Evolutionary conservation across 2,329 filamentous ascomycete genomes (phyloP).

Genomic region (Neopestalotiopsis clavispora): DNA sequence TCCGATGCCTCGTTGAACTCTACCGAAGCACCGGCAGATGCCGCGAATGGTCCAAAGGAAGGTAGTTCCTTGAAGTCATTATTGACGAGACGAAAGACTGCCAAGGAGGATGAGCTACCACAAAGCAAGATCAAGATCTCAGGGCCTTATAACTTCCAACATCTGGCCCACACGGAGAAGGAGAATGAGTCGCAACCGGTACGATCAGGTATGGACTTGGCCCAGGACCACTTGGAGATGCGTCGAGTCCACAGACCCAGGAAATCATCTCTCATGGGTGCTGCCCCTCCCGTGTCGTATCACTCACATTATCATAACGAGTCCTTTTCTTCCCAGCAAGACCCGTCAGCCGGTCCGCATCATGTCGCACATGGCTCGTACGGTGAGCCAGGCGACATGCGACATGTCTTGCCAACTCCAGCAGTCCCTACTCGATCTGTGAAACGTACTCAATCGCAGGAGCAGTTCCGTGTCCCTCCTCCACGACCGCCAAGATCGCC

Average conservation of each 20-base stretch:
- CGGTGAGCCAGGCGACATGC: conserved; percentile 21
- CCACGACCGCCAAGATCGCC: conserved; percentile 57
- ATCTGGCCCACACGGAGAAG: conserved; percentile 62
- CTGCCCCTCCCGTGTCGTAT: conserved; percentile 23
- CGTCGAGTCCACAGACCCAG: conserved; percentile 42
- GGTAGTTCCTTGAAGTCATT: conserved; percentile 52
- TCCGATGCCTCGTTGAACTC: conserved; percentile 55
- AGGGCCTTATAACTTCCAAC: conserved; percentile 70
- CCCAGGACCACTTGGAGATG: conserved; percentile 48
- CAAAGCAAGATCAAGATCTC: conserved; percentile 60
- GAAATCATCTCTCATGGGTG: conserved; percentile 41
- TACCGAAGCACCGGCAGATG: conserved; percentile 44
- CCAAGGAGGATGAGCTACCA: conserved; percentile 34
- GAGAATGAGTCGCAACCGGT: conserved; percentile 48
- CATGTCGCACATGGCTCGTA: conserved; percentile 23
- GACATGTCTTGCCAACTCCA: conserved; percentile 32
- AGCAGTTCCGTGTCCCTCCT: conserved; percentile 52
- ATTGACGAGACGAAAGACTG: conserved; percentile 55
- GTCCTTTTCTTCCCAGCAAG: conserved; percentile 35
- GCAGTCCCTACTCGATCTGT: conserved; percentile 40
- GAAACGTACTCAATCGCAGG: conserved; percentile 53
- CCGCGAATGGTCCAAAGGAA: conserved; percentile 43
- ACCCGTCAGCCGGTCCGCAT: conserved; percentile 27
- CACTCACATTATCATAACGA: conserved; percentile 52
- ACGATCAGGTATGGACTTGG: conserved; percentile 45